These are phyloP conservation scores for Trichophyton mentagrophytes DNA, from an alignment of 2,329 filamentous ascomycete genomes.

Conservation along the genomic window DNA sequence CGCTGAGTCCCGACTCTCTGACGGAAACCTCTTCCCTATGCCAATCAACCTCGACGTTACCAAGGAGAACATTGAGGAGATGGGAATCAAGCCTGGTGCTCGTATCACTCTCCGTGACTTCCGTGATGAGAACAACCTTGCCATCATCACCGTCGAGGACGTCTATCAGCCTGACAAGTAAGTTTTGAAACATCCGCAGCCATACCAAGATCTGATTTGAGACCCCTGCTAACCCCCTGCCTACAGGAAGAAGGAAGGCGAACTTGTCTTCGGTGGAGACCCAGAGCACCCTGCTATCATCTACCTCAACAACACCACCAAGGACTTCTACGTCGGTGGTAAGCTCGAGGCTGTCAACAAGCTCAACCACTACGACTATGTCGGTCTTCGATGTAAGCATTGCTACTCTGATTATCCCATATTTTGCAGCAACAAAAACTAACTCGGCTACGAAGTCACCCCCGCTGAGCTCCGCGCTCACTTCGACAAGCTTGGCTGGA, in stretches of 20 bases:
- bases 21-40: conserved; percentile 89
- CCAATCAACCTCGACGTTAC: conserved; percentile 87
- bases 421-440: neutral
- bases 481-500: conserved; percentile 99
- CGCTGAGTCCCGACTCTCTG: conserved; percentile 68
- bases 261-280: conserved; percentile 87
- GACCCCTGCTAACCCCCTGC: conserved; percentile 9
- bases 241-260: conserved; percentile 67
- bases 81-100: conserved; percentile 64
- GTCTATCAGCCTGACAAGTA: conserved; percentile 94
- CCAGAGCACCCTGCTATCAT: conserved; percentile 84
- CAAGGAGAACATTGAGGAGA: conserved; percentile 58
- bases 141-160: conserved; percentile 90
- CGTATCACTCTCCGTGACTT: conserved; percentile 86
- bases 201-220: conserved; percentile 7
- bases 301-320: conserved; percentile 67
- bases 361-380: conserved; percentile 97
- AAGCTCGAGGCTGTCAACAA: conserved; percentile 93
- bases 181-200: conserved; percentile 23
- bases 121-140: conserved; percentile 89
- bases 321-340: conserved; percentile 88
- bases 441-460: conserved; percentile 48
- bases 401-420: neutral
- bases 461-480: conserved; percentile 87
- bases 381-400: conserved; percentile 74